Conservation (phyloP, 2,329 filamentous ascomycete species). For the Talaromyces sp. region DNA sequence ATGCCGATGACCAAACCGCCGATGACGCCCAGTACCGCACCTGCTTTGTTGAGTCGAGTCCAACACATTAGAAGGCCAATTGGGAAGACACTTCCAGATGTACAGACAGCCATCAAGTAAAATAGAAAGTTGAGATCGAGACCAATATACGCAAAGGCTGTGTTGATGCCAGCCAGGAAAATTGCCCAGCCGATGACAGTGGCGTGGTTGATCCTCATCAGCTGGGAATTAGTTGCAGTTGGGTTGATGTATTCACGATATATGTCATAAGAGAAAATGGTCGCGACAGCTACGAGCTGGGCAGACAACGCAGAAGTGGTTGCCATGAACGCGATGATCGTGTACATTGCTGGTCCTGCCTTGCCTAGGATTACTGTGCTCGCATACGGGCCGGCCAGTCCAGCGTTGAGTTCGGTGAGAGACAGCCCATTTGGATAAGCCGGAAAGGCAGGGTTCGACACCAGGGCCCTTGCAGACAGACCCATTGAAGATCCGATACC, state of each 20-base stretch:
- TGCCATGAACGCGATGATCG: slow-evolving; percentile 39
- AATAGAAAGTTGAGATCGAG: slow-evolving; percentile 5
- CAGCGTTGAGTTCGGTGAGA: slow-evolving; percentile 30
- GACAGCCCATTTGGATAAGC: slow-evolving; percentile 45
- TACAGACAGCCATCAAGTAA: slow-evolving; percentile 4
- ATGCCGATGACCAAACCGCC: slow-evolving; percentile 7
- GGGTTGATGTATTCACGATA: slow-evolving; percentile 50
- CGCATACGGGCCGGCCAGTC: slow-evolving; percentile 33
- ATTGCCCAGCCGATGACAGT: slow-evolving; percentile 49
- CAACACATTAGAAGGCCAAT: slow-evolving; percentile 5
- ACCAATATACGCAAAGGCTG: slow-evolving; percentile 1
- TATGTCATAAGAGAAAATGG: slow-evolving; percentile 52
- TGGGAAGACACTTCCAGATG: neutral
- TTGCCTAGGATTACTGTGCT: slow-evolving; percentile 37
- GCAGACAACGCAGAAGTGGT: slow-evolving; percentile 47
- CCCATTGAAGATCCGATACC: slow-evolving; percentile 45
- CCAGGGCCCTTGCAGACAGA: slow-evolving; percentile 44
- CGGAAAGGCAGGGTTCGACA: slow-evolving; percentile 47
- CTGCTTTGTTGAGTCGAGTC: neutral
- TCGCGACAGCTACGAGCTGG: slow-evolving; percentile 51
- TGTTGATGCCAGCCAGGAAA: slow-evolving; percentile 44
- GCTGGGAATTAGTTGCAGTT: slow-evolving; percentile 42
- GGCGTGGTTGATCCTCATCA: slow-evolving; percentile 50
- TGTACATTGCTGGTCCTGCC: slow-evolving; percentile 33
- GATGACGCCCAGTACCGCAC: neutral